These are phyloP conservation scores for Oxyria digyna DNA, from an alignment of 148 eudicot species.

Conservation along the genomic window DNA sequence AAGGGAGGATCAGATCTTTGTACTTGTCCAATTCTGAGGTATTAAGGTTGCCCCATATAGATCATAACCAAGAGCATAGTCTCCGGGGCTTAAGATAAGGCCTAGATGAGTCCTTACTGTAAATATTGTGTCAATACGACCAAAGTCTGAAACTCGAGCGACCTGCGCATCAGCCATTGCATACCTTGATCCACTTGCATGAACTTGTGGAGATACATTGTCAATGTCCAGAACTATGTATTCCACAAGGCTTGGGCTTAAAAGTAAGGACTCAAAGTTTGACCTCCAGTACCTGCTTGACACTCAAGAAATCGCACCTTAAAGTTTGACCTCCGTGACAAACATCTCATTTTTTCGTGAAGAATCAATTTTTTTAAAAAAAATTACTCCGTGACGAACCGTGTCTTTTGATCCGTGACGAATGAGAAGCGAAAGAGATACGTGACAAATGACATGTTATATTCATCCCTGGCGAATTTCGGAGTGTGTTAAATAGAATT, in stretches of 20 bases:
- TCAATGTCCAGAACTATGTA: constrained; percentile 42
- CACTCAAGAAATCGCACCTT: constrained; percentile 36
- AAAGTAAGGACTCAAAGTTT: constrained; percentile 28
- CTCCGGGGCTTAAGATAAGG: constrained; percentile 47
- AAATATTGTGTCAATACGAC: constrained; percentile 45
- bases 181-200: constrained; percentile 47
- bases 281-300: constrained; percentile 49
- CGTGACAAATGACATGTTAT: too few species aligned
- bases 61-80: constrained; percentile 68
- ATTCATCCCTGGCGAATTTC: too few species aligned
- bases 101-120: constrained; percentile 51
- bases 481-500: too few species aligned
- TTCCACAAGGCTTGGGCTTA: constrained; percentile 45
- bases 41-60: constrained; percentile 48
- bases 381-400: too few species aligned
- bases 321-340: too few species aligned
- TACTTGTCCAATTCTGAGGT: constrained; percentile 52
- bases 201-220: constrained; percentile 28
- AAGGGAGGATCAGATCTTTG: constrained; percentile 42
- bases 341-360: too few species aligned
- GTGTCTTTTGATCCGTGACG: too few species aligned
- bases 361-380: too few species aligned
- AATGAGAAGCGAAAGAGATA: too few species aligned
- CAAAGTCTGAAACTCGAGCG: constrained; percentile 54
- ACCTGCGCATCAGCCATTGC: constrained; percentile 51